Percentiles rank a stretch among this genome's conserved stretches.
Evolutionary conservation across 139 green algal genomes (phyloP).

Genomic region (Pseudopediastrum boryanum): DNA sequence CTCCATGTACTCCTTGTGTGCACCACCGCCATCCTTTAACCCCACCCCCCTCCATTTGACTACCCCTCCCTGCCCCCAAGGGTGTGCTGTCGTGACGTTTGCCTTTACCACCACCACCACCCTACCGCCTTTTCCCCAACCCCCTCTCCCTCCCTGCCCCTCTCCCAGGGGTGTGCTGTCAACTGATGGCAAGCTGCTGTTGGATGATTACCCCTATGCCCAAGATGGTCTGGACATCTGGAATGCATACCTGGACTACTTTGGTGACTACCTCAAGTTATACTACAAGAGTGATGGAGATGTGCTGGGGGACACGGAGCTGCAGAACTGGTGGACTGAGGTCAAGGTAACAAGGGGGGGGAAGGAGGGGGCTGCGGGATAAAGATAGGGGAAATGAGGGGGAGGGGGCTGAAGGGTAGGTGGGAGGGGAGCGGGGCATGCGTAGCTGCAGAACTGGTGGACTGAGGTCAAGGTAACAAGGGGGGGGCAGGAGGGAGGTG

Average conservation of each 20-base stretch:
- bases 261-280: constrained; percentile 37
- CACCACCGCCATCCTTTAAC: too few relatives aligned
- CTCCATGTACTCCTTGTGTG: too few relatives aligned
- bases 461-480: constrained; percentile 36
- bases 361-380: too few relatives aligned
- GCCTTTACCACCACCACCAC: too few relatives aligned
- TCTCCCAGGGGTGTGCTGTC: constrained; percentile 10
- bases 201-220: constrained; percentile 57
- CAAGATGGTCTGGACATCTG: constrained; percentile 43
- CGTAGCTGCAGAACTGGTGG: constrained; percentile 57
- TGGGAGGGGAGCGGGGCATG: too few relatives aligned
- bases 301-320: constrained; percentile 43
- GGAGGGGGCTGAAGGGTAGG: too few relatives aligned
- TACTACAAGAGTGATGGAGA: constrained; percentile 50
- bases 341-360: constrained; percentile 24
- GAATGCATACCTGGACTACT: constrained; percentile 33
- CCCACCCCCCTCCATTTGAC: too few relatives aligned
- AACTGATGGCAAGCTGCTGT: constrained; percentile 7
- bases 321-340: constrained; percentile 54
- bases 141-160: neutral
- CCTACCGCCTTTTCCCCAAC: too few relatives aligned
- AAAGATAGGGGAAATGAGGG: too few relatives aligned
- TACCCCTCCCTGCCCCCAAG: too few relatives aligned
- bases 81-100: too few relatives aligned
- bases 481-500: constrained; percentile 6